phyloP scores from a whole-genome alignment of 352 stramenopile genomes.

The Phytophthora pinifolia region DNA sequence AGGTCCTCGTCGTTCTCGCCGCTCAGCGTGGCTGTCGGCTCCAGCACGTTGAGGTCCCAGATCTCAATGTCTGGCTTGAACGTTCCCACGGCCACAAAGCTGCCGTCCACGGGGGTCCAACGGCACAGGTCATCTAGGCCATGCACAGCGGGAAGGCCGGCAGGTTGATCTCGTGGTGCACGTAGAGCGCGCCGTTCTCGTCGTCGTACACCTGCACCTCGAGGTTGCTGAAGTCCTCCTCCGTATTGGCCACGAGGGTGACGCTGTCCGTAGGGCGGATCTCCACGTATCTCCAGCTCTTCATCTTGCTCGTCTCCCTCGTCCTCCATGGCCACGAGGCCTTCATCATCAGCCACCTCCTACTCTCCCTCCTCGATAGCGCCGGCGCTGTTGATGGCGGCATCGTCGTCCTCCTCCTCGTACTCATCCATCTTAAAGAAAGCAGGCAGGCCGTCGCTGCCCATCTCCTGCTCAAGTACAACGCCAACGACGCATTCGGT shows the following conservation, averaged over 20 bases:
- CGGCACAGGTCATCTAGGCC: slow-evolving; percentile 90
- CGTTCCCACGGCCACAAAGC: slow-evolving; percentile 98
- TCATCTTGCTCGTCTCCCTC: slow-evolving; percentile 66
- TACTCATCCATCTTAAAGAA: slow-evolving; percentile 90
- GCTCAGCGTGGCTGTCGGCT: slow-evolving; percentile 94
- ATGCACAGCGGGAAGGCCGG: slow-evolving; percentile 98
- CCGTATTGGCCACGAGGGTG: slow-evolving; percentile 96
- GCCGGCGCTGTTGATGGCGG: slow-evolving; percentile 62
- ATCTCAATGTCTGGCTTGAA: slow-evolving; percentile 99
- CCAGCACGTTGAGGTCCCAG: slow-evolving; percentile 99
- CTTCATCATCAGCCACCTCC: slow-evolving; percentile 39
- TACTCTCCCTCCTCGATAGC: slow-evolving; percentile 48
- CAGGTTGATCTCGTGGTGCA: slow-evolving; percentile 99
- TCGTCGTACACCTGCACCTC: slow-evolving; percentile 99
- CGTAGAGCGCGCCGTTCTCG: slow-evolving; percentile 96
- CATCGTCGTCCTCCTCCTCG: slow-evolving; percentile 85
- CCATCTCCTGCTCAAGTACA: slow-evolving; percentile 29
- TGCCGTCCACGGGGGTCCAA: slow-evolving; percentile 86
- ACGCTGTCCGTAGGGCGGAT: slow-evolving; percentile 94
- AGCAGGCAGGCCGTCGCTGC: slow-evolving; percentile 54
- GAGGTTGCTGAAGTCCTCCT: slow-evolving; percentile 98
- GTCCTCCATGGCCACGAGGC: slow-evolving; percentile 56
- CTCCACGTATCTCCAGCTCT: slow-evolving; percentile 87
- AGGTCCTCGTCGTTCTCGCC: slow-evolving; percentile 89
- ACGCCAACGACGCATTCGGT: slow-evolving; percentile 19